Evolutionary conservation across 2,329 filamentous ascomycete genomes (phyloP).

Genomic region (Cladophialophora carrionii): DNA sequence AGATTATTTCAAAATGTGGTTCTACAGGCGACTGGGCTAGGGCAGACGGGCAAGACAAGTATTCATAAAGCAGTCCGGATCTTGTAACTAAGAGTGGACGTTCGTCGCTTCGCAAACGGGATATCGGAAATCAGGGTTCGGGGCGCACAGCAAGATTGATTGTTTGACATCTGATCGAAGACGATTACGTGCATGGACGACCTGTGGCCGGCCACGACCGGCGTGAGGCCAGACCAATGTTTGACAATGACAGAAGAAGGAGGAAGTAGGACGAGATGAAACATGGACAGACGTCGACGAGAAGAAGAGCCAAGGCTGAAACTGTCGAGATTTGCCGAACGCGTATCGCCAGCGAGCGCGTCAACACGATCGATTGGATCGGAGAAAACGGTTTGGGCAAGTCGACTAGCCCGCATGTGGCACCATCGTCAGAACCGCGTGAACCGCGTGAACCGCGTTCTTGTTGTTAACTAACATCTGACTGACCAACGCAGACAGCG

Average conservation of each 20-base stretch:
- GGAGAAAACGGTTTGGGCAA: too few species aligned
- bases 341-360: slow-evolving; percentile 10
- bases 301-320: slow-evolving; percentile 18
- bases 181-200: slow-evolving; percentile 16
- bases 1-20: slow-evolving; percentile 1
- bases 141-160: slow-evolving; percentile 18
- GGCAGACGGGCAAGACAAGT: slow-evolving; percentile 11
- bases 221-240: slow-evolving; percentile 9
- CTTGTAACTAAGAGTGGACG: neutral
- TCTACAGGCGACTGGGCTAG: neutral
- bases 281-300: neutral
- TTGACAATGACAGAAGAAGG: slow-evolving; percentile 18
- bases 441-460: neutral
- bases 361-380: neutral
- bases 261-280: slow-evolving; percentile 12
- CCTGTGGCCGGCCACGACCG: slow-evolving; percentile 22
- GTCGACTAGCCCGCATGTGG: neutral
- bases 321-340: slow-evolving; percentile 5
- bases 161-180: slow-evolving; percentile 23
- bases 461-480: neutral
- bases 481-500: neutral
- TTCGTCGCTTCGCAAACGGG: slow-evolving; percentile 6
- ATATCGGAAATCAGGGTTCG: slow-evolving; percentile 1
- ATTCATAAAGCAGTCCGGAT: slow-evolving; percentile 17
- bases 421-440: neutral